Conservation (phyloP, 768 basidiomycete species). For the Rubroboletus satanas region DNA sequence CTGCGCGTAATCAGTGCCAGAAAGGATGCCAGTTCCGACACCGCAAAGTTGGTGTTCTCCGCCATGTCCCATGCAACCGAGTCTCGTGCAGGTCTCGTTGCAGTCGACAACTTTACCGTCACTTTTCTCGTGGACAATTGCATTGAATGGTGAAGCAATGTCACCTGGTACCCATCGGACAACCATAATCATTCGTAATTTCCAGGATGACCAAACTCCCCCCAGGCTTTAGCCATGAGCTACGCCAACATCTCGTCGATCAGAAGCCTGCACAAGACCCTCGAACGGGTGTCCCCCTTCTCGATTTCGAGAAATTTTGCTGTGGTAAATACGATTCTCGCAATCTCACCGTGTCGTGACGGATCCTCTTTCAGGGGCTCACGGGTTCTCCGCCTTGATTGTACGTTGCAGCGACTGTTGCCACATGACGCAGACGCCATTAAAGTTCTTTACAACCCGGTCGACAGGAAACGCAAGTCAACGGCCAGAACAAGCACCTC, state of each 20-base stretch:
- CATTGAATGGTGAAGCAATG: conserved; percentile 68
- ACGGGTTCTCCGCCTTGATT: conserved; percentile 80
- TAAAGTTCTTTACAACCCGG: neutral
- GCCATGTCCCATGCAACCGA: conserved; percentile 10
- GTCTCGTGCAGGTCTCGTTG: conserved; percentile 19
- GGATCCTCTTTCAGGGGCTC: conserved; percentile 50
- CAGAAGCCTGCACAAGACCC: conserved; percentile 41
- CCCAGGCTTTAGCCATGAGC: conserved; percentile 71
- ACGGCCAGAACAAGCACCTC: conserved; percentile 42
- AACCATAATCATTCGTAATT: neutral
- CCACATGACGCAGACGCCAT: neutral
- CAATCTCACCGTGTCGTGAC: neutral
- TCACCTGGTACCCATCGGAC: neutral
- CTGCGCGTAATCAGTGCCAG: neutral
- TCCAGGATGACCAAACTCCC: conserved; percentile 76
- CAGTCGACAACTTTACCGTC: conserved; percentile 41
- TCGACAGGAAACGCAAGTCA: conserved; percentile 53
- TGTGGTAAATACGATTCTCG: conserved; percentile 43
- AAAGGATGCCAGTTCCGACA: neutral
- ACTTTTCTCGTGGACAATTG: conserved; percentile 74
- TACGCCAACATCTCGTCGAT: conserved; percentile 57
- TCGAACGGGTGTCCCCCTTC: conserved; percentile 53
- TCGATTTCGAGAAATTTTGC: conserved; percentile 71
- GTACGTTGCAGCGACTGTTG: conserved; percentile 36
- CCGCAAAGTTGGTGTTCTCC: neutral